Conservation (phyloP, 371 early-diverging fungal genomes). For the Mucor mucedo region DNA sequence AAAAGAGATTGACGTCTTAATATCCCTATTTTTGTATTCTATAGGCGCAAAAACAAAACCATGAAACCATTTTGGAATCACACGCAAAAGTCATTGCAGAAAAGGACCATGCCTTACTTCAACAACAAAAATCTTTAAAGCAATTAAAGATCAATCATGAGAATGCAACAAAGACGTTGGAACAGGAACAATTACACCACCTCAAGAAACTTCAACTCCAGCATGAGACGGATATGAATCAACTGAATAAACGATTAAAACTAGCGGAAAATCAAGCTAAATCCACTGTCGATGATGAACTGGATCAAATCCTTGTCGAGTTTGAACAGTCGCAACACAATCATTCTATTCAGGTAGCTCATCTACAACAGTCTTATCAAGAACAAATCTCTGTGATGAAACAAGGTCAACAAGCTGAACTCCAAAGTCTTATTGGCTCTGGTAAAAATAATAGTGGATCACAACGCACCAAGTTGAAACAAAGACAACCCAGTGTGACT, state of each 20-base stretch:
- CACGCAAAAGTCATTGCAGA: constrained; percentile 53
- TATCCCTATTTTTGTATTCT: neutral
- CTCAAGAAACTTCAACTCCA: constrained; percentile 31
- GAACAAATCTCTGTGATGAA: constrained; percentile 44
- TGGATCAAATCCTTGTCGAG: constrained; percentile 48
- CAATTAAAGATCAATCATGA: constrained; percentile 42
- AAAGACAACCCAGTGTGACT: neutral
- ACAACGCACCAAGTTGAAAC: neutral
- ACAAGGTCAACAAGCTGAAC: constrained; percentile 33
- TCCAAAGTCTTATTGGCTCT: neutral
- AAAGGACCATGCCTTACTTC: constrained; percentile 40
- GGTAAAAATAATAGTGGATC: neutral
- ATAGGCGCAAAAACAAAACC: constrained; percentile 52
- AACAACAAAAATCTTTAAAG: constrained; percentile 43
- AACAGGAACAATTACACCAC: constrained; percentile 38
- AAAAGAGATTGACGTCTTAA: neutral
- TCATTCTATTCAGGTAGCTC: constrained; percentile 45
- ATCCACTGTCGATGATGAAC: constrained; percentile 47
- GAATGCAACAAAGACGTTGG: constrained; percentile 34
- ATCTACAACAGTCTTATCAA: constrained; percentile 42
- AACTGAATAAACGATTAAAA: constrained; percentile 35
- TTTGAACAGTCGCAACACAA: constrained; percentile 58
- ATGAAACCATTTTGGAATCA: constrained; percentile 43
- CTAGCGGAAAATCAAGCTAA: constrained; percentile 45
- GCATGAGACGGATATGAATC: constrained; percentile 33